Evolutionary conservation across 805 yeast species (phyloP), one percentile per base, ranked within the genome.

Genomic region (Cyberlindnera misumaiensis): DNA sequence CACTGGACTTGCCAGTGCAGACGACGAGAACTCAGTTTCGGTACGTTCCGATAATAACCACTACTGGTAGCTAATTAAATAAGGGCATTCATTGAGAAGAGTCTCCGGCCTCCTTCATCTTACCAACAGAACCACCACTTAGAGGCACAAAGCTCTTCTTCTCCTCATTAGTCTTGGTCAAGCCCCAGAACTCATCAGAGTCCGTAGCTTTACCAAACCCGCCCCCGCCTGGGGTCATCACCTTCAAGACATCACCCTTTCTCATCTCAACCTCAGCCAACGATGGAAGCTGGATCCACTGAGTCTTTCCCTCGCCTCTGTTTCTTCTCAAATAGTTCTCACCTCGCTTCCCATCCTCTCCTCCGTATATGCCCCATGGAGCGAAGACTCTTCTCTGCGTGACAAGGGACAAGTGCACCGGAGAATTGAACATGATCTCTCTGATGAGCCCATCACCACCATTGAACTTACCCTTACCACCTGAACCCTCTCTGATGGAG

Each of bases 351-450:
- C 80, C 80, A 40, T 64, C 66, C 11, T 52, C 64, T 31, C 80
- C 82, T 1, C 80, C 80, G 35, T 65, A 51, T 32, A 73, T 62
- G 16, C 80, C 80, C 58, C 68, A 73, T 9, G 80, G 80, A 3
- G 76, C 65, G 36, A 64, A 57, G 2, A 73, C 63, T 55, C 82
- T 62, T 56, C 80, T 62, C 48, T 74, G 75, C 58, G 73, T 68
- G 28, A 63, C 64, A 45, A 69, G 60, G 4, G 72, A 68, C 28
- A 68, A 64, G 43, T 70, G 69, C 7, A 62, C 55, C 7, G 62
- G 62, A 11, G 58, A 44, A 17, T 52, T 60, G 54, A 72, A 72
- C 49, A 71, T 70, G 34, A 72, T 64, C 35, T 67, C 75, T 56
- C 78, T 60, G 17, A 68, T 53, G 24, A 72, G 62, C 31, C 80